These are phyloP conservation scores for Kwoniella europaea DNA, from an alignment of 768 basidiomycete species.

Conservation along the genomic window DNA sequence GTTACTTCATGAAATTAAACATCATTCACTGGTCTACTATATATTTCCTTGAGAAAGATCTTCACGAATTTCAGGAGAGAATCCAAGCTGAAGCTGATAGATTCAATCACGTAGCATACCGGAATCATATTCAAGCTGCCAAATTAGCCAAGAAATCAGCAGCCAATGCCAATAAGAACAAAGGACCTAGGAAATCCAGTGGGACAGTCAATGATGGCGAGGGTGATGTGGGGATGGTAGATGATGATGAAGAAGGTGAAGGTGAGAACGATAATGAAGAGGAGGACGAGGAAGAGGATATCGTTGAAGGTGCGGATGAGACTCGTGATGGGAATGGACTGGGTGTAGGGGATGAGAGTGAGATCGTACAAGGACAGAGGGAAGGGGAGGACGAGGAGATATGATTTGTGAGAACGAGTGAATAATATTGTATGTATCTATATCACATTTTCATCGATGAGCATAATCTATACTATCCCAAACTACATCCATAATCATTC, in stretches of 20 bases:
- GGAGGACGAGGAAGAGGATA: slow-evolving; percentile 45
- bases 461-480: neutral
- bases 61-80: neutral
- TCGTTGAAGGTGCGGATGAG: slow-evolving; percentile 42
- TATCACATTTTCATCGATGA: neutral
- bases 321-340: slow-evolving; percentile 39
- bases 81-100: neutral
- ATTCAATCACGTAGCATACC: slow-evolving; percentile 47
- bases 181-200: slow-evolving; percentile 28
- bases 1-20: neutral
- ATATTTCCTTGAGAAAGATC: neutral
- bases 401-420: neutral
- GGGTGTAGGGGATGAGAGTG: slow-evolving; percentile 56
- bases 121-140: slow-evolving; percentile 42
- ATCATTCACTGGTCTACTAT: neutral
- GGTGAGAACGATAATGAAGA: slow-evolving; percentile 36
- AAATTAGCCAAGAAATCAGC: slow-evolving; percentile 33
- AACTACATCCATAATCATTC: neutral
- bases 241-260: slow-evolving; percentile 49
- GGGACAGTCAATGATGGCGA: slow-evolving; percentile 23
- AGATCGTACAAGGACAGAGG: slow-evolving; percentile 51
- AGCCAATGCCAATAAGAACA: slow-evolving; percentile 16
- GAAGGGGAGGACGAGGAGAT: slow-evolving; percentile 16
- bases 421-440: neutral
- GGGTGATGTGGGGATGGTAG: slow-evolving; percentile 29